Base-by-base conservation (phyloP, 148 eudicot genomes). In the Cornus controversa region DNA sequence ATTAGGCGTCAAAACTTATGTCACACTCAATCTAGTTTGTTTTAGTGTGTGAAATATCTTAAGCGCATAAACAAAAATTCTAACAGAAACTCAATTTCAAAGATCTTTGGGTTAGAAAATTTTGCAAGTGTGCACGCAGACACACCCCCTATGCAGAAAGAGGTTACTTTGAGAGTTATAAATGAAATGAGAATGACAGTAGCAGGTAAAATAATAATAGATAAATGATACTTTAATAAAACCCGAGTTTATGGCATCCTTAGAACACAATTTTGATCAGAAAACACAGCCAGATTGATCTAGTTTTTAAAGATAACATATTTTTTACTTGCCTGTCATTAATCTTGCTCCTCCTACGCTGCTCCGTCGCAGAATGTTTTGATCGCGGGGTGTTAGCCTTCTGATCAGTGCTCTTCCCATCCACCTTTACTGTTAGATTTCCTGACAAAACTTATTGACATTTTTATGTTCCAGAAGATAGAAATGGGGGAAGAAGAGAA, bases 281-380 rank as follows among this genome's bases (percentile, higher is more conserved):
- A 60, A 22, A 60, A n/a, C 23, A 60, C 23, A 60, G 4, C 18
- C 5, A 60, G 8, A 60, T 60, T n/a, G 29, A 6, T n/a, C 45
- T 0, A 40, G 10, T 40, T 40, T 40, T 13, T 40, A 67, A 25
- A 64, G 72, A 75, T 24, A 67, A 31, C 65, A 34, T 16, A 50
- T 1, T 24, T 28, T 53, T 71, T 81, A 82, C 97, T 85, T 91
- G 89, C 99, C 99, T 93, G 90, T 96, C 99, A 84, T 96, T 96
- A 75, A 96, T 93, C 82, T 96, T 96, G 86, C 97, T 91, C 78
- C 99, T 88, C 83, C 99, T 87, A 36, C 98, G 94, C 74, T 96
- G 99, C 86, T 96, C 99, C 2, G 98, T 96, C 29, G 98, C 99
- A 69, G 99, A 93, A 84, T 96, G 99, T 72, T 96, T 96, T 31